phyloP scores from a whole-genome alignment of 164 flowering plant genomes.

The Vitis amurensis region DNA sequence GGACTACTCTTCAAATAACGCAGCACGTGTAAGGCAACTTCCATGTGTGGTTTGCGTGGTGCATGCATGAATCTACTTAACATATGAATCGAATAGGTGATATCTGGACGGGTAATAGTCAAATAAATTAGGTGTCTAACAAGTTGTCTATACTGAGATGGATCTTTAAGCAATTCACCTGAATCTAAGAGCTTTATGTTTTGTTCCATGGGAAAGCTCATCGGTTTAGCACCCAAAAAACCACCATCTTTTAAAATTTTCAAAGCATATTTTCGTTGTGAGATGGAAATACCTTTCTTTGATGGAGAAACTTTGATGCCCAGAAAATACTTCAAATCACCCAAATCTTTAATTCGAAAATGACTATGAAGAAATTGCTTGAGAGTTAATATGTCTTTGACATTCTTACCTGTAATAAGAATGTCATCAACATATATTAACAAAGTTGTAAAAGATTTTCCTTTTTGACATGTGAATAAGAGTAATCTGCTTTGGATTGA shows the following conservation, averaged over 20 bases:
- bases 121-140: constrained; percentile 14
- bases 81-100: constrained; percentile 6
- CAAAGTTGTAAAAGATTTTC: too few relatives aligned
- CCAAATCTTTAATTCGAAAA: constrained; percentile 15
- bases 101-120: constrained; percentile 14
- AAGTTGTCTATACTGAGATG: constrained; percentile 7
- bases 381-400: neutral
- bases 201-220: constrained; percentile 15
- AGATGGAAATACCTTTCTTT: neutral
- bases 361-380: neutral
- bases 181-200: neutral
- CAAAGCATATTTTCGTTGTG: too few relatives aligned
- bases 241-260: too few relatives aligned
- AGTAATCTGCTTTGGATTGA: too few relatives aligned
- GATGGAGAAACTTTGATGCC: constrained; percentile 5
- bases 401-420: constrained; percentile 1
- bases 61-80: constrained; percentile 16
- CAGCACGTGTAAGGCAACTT: neutral
- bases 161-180: constrained; percentile 9
- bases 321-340: constrained; percentile 12
- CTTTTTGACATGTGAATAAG: too few relatives aligned
- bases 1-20: constrained; percentile 3
- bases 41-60: constrained; percentile 10
- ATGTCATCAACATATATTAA: constrained; percentile 18
- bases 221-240: neutral